Conservation (phyloP, 73 alveolate species). For the Symbiodinium natans region DNA sequence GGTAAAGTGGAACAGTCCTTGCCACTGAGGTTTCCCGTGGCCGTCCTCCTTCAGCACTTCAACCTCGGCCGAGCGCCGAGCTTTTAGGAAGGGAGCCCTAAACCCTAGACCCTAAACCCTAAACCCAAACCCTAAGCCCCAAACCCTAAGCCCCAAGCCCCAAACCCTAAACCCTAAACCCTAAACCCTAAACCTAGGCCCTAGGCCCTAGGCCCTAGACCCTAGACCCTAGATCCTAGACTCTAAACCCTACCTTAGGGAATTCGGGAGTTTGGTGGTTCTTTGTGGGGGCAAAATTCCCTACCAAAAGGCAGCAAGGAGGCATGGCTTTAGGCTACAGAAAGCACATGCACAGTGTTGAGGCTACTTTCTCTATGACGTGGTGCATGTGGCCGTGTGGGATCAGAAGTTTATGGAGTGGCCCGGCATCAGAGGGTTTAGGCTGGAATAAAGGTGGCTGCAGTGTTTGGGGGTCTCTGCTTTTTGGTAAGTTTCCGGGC, state of each 20-base stretch:
- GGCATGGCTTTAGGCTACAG: too few relatives aligned
- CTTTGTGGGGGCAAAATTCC: too few relatives aligned
- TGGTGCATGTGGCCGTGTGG: conserved; percentile 87
- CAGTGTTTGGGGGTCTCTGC: too few relatives aligned
- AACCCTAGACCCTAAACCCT: background rate
- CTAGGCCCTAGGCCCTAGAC: too few relatives aligned
- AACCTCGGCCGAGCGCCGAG: conserved; percentile 10
- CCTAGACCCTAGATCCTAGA: background rate
- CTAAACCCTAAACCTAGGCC: background rate
- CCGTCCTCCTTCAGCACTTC: conserved; percentile 91
- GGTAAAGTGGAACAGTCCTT: too few relatives aligned
- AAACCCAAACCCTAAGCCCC: background rate
- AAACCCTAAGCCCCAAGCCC: background rate
- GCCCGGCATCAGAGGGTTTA: too few relatives aligned
- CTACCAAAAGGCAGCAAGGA: too few relatives aligned
- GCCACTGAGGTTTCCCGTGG: conserved; percentile 85
- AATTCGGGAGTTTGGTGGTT: too few relatives aligned
- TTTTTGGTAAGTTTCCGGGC: too few relatives aligned
- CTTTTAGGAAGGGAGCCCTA: background rate
- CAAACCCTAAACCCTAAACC: background rate
- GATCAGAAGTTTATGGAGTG: conserved; percentile 80
- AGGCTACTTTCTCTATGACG: conserved; percentile 90
- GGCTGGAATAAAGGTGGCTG: too few relatives aligned
- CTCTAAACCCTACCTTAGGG: background rate
- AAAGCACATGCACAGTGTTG: background rate